Conservation (phyloP, 495 filamentous ascomycete species). For the Eremomyces bilateralis region DNA sequence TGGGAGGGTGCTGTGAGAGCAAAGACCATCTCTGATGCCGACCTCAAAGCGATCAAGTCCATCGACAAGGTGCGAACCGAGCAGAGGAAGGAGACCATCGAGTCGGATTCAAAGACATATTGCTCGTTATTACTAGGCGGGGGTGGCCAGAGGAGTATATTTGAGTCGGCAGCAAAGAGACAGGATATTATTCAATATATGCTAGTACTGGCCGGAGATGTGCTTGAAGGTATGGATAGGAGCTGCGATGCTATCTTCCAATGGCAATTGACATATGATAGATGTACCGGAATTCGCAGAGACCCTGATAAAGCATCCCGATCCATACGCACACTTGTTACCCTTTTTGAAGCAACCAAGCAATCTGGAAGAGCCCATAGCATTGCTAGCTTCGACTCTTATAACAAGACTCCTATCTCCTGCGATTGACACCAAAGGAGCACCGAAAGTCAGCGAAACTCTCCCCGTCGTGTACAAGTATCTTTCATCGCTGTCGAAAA, state of each 20-base stretch:
- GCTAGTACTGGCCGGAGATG: slow-evolving; percentile 67
- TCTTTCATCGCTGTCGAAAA: slow-evolving; percentile 60
- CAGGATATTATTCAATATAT: slow-evolving; percentile 87
- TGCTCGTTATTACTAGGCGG: slow-evolving; percentile 55
- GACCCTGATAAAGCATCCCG: slow-evolving; percentile 47
- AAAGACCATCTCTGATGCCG: slow-evolving; percentile 79
- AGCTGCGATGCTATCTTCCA: background rate
- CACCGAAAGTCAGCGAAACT: slow-evolving; percentile 40
- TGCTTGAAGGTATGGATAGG: slow-evolving; percentile 51
- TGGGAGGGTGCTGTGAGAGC: slow-evolving; percentile 95
- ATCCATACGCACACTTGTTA: slow-evolving; percentile 69
- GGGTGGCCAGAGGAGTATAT: slow-evolving; percentile 42
- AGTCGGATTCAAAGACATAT: slow-evolving; percentile 59
- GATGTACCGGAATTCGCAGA: slow-evolving; percentile 57
- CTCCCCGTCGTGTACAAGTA: slow-evolving; percentile 74
- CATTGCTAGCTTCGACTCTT: slow-evolving; percentile 74
- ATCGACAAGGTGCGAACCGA: slow-evolving; percentile 90
- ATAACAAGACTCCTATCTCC: slow-evolving; percentile 60
- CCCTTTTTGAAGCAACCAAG: slow-evolving; percentile 64
- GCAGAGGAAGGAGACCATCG: slow-evolving; percentile 61
- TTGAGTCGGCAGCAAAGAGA: slow-evolving; percentile 57
- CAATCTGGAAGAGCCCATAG: slow-evolving; percentile 67
- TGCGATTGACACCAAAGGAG: slow-evolving; percentile 37
- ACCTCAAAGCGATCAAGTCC: slow-evolving; percentile 89
- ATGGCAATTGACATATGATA: slow-evolving; percentile 17